phyloP scores from a whole-genome alignment of 1,139 yeast genomes.

The Eremothecium cymbalariae region DNA sequence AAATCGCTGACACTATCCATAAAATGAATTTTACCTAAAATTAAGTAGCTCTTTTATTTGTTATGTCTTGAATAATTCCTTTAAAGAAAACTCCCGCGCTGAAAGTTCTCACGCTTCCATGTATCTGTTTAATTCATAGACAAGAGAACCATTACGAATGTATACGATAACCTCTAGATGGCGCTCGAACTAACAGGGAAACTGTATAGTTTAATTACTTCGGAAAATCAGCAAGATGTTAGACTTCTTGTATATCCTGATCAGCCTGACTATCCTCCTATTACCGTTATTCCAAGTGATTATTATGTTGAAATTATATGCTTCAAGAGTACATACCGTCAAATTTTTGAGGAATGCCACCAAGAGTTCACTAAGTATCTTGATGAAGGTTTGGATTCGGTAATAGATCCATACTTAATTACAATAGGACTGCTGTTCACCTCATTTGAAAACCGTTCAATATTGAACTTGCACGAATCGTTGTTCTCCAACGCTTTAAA shows the following conservation, averaged over 20 bases:
- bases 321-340: constrained; percentile 25
- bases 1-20: background rate
- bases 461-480: constrained; percentile 29
- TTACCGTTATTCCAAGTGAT: constrained; percentile 15
- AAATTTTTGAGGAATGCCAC: constrained; percentile 30
- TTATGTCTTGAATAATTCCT: no score
- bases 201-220: background rate
- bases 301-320: constrained; percentile 27
- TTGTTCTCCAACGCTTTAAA: constrained; percentile 13
- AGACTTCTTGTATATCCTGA: constrained; percentile 22
- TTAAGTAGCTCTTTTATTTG: no score
- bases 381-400: constrained; percentile 2
- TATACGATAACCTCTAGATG: background rate
- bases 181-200: background rate
- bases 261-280: constrained; percentile 14
- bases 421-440: constrained; percentile 35
- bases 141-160: background rate
- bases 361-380: constrained; percentile 6
- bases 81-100: no score
- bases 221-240: constrained; percentile 7
- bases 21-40: no score
- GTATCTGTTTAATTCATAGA: no score
- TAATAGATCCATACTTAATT: constrained; percentile 10
- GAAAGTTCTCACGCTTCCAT: no score
- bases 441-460: constrained; percentile 37